phyloP scores from a whole-genome alignment of 768 basidiomycete species.

The Cubamyces lactineus region DNA sequence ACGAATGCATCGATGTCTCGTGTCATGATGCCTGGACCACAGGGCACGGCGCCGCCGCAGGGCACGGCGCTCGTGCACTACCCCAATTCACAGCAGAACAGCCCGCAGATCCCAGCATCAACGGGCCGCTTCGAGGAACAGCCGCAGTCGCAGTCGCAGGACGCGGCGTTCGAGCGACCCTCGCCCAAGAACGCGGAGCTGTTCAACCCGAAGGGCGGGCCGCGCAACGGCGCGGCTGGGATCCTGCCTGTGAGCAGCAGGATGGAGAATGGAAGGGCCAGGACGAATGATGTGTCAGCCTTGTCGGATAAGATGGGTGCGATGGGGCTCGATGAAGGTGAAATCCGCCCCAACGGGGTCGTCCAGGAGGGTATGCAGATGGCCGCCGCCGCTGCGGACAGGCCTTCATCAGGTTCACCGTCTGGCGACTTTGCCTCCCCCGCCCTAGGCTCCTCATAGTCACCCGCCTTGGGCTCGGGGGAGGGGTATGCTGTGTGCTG shows the following conservation, averaged over 20 bases:
- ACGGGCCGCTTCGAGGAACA: constrained; percentile 47
- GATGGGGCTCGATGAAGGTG: constrained; percentile 19
- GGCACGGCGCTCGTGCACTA: constrained; percentile 45
- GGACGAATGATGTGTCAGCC: background rate
- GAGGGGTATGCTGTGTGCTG: background rate
- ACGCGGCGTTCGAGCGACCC: constrained; percentile 47
- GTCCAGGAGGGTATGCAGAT: background rate
- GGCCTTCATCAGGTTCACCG: no score
- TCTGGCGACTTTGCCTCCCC: no score
- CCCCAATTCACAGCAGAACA: constrained; percentile 31
- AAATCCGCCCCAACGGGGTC: background rate
- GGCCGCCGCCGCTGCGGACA: background rate
- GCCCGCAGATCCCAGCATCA: constrained; percentile 27
- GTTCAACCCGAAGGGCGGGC: constrained; percentile 39
- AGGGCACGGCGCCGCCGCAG: constrained; percentile 26
- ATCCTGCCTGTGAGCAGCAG: background rate
- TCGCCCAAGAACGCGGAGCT: constrained; percentile 47
- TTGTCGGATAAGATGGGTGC: constrained; percentile 17
- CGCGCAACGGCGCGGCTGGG: constrained; percentile 7
- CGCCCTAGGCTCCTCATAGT: constrained; percentile 9
- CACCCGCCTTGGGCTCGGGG: background rate
- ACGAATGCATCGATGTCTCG: constrained; percentile 56
- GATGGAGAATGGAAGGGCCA: constrained; percentile 5
- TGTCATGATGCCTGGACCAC: constrained; percentile 47
- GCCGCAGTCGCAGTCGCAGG: constrained; percentile 36